Evolutionary conservation across 2,329 filamentous ascomycete genomes (phyloP).

Genomic region (Diaporthe citrichinensis): DNA sequence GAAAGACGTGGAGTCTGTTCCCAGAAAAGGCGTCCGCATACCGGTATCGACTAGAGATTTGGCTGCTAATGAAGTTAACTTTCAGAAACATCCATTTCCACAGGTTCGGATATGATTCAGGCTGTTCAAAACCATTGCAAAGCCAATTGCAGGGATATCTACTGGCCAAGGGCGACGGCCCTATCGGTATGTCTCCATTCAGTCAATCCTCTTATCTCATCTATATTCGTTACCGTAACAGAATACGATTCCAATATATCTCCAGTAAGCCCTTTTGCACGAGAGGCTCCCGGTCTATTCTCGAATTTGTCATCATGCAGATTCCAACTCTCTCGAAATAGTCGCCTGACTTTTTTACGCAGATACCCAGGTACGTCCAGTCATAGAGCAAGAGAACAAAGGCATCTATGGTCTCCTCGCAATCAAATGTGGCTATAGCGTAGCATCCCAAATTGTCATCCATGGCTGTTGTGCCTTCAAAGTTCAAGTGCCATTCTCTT

Average conservation of each 20-base stretch:
- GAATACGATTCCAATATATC: too few species aligned
- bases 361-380: neutral
- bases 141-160: neutral
- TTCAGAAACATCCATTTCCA: neutral
- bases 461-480: too few species aligned
- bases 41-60: neutral
- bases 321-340: neutral
- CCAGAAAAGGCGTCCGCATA: neutral
- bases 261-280: too few species aligned
- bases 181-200: neutral
- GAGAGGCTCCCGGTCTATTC: too few species aligned
- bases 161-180: neutral
- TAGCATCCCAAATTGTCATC: too few species aligned
- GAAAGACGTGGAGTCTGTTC: neutral
- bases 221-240: too few species aligned
- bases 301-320: neutral
- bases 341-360: neutral
- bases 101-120: neutral
- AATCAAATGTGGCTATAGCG: too few species aligned
- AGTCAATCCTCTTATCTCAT: too few species aligned
- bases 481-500: too few species aligned
- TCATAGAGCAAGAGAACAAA: neutral
- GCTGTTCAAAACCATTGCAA: neutral
- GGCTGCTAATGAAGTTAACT: neutral
- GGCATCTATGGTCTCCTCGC: neutral